Evolutionary conservation across 1,139 yeast genomes (phyloP).

Genomic region (Lipomyces yarrowii): DNA sequence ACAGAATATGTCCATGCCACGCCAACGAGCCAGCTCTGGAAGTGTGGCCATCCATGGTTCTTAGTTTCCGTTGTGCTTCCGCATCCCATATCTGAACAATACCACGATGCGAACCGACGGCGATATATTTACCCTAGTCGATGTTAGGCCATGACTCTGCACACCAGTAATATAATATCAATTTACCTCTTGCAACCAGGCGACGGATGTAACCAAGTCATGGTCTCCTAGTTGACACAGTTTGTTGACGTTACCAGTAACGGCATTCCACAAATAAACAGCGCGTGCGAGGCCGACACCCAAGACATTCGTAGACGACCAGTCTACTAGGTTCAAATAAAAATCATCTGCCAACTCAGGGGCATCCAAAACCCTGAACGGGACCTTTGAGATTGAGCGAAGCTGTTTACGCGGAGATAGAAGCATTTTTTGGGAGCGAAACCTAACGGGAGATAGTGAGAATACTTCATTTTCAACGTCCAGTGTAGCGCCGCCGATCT

Average conservation of each 20-base stretch:
- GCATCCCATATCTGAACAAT: slow-evolving; percentile 96
- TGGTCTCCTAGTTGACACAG: slow-evolving; percentile 65
- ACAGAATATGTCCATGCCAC: slow-evolving; percentile 89
- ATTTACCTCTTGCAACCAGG: slow-evolving; percentile 84
- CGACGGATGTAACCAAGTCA: slow-evolving; percentile 76
- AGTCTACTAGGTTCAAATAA: slow-evolving; percentile 86
- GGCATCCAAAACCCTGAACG: slow-evolving; percentile 92
- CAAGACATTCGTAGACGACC: slow-evolving; percentile 89
- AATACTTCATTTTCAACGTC: slow-evolving; percentile 73
- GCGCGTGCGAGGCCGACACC: slow-evolving; percentile 91
- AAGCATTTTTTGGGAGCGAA: slow-evolving; percentile 78
- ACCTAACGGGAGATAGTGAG: slow-evolving; percentile 84
- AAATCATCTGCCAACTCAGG: slow-evolving; percentile 95
- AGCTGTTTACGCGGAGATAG: slow-evolving; percentile 81
- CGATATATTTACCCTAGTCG: slow-evolving; percentile 68
- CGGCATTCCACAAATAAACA: slow-evolving; percentile 90
- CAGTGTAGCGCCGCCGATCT: slow-evolving; percentile 47
- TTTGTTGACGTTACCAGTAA: slow-evolving; percentile 79
- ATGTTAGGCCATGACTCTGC: not conserved
- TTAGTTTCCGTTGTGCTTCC: slow-evolving; percentile 73
- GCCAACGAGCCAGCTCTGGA: slow-evolving; percentile 84
- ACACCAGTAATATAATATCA: not conserved
- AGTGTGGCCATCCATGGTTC: slow-evolving; percentile 91
- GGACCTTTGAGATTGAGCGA: slow-evolving; percentile 73
- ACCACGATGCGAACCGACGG: slow-evolving; percentile 88